Base-by-base conservation (phyloP, 2,329 filamentous ascomycete species). In the Elsinoe perseae region DNA sequence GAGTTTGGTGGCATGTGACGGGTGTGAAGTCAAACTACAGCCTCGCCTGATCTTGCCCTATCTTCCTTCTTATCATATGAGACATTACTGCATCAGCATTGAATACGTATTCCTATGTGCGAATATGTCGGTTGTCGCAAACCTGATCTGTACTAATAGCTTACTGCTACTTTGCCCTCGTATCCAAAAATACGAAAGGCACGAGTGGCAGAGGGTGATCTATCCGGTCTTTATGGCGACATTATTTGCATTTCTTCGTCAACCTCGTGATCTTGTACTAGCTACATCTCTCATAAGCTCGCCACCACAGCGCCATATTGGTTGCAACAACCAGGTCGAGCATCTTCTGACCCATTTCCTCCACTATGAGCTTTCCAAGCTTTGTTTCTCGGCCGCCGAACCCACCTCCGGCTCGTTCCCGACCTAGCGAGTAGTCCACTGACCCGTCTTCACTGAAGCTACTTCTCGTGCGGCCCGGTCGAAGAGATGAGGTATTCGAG, bases 251-350 rank as follows among this genome's bases (percentile, higher is more conserved):
- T 52, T 52, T 38, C 48, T 28, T 52, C 48, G 48, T 52, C 48
- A 52, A 14, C 14, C 8, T 36, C 48, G 18, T 52, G 3, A 23
- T 32, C 16, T 52, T 52, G 20, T 21, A 52, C 48, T 52, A 52
- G 48, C 48, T 52, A 38, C 48, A 52, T 55, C 60, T 64, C 54
- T 89, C 86, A 80, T 90, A 96, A 3, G 87, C 83, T 64, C 84
- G 84, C 91, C 92, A 97, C 89, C 91, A 98, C 14, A 97, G 75
- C 1, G 87, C 89, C 72, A 98, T 81, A 67, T 95, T 96, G 9
- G 90, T 87, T 3, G 92, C 89, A 18, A 98, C 89, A 0, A 95
- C 77, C 58, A 98, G 70, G 75, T 98, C 93, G 64, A 97, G 72
- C 92, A 98, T 97, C 75, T 86, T 95, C 61, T 95, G 73, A 0